These are phyloP conservation scores for Metschnikowia gelsemii DNA, from an alignment of 805 yeast species.

Conservation along the genomic window DNA sequence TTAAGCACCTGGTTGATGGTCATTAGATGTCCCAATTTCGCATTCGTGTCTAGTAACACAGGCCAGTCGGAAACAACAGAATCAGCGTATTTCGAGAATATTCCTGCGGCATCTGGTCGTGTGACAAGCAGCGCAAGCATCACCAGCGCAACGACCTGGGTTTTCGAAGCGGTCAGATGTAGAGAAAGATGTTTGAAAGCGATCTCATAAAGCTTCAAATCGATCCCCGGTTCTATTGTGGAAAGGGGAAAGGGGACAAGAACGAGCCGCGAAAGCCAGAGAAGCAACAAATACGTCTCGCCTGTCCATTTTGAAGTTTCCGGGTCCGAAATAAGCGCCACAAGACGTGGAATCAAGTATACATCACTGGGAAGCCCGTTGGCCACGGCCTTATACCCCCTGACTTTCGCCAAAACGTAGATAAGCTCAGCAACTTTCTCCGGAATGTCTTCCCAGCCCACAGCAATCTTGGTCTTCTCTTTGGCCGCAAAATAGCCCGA, in stretches of 20 bases:
- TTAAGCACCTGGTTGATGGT: conserved; percentile 41
- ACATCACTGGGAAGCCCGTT: conserved; percentile 62
- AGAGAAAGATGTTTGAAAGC: conserved; percentile 31
- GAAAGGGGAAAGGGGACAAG: conserved; percentile 72
- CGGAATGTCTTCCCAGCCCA: conserved; percentile 5
- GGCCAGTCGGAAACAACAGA: conserved; percentile 21
- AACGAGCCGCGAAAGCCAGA: conserved; percentile 72
- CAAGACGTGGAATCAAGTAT: conserved; percentile 38
- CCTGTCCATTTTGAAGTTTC: conserved; percentile 19
- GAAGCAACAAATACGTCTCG: conserved; percentile 44
- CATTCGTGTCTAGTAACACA: background rate
- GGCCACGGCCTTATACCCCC: conserved; percentile 63
- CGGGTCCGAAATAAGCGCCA: conserved; percentile 21
- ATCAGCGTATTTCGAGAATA: conserved; percentile 21
- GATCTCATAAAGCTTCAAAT: conserved; percentile 35
- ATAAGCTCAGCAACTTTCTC: conserved; percentile 36
- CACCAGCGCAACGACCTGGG: conserved; percentile 52
- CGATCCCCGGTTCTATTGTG: conserved; percentile 32
- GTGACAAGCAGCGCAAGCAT: conserved; percentile 54
- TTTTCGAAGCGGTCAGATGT: conserved; percentile 51
- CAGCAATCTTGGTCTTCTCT: background rate
- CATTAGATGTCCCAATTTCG: conserved; percentile 41
- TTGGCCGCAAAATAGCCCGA: conserved; percentile 4
- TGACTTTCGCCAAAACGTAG: conserved; percentile 62
- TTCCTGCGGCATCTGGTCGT: conserved; percentile 43